Evolutionary conservation across 768 basidiomycete species (phyloP).

Genomic region (Hericium erinaceus): DNA sequence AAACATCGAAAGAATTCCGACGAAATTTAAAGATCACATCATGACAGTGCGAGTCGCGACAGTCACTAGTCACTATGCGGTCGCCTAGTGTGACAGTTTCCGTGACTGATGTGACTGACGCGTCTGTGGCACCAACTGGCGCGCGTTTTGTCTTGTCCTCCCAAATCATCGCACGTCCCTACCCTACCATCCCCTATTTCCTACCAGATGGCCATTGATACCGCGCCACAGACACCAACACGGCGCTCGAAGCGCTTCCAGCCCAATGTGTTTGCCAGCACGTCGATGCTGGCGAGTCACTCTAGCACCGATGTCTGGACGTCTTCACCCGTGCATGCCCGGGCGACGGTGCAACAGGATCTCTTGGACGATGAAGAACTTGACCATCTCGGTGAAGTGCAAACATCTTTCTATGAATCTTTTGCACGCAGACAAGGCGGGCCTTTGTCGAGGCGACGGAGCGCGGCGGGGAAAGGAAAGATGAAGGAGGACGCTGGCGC

Average conservation of each 20-base stretch:
- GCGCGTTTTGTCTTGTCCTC: no score
- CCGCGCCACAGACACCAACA: background rate
- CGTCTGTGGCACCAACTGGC: background rate
- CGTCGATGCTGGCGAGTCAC: background rate
- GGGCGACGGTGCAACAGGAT: conserved; percentile 9
- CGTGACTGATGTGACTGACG: no score
- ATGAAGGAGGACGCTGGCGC: conserved; percentile 11
- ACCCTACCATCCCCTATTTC: no score
- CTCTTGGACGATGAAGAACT: conserved; percentile 11
- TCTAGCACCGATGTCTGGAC: conserved; percentile 6
- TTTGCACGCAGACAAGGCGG: conserved; percentile 3
- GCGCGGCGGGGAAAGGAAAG: background rate
- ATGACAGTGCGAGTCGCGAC: no score
- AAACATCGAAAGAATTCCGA: no score
- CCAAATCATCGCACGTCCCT: background rate
- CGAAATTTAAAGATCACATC: no score
- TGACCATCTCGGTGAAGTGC: background rate
- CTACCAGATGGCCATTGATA: background rate
- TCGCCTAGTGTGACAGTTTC: no score
- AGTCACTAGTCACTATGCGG: no score
- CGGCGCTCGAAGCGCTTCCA: conserved; percentile 13
- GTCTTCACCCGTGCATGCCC: conserved; percentile 6
- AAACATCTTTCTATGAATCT: conserved; percentile 8
- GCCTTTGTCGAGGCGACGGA: background rate
- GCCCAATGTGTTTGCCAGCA: conserved; percentile 3